Evolutionary conservation across 768 basidiomycete genomes (phyloP).

Genomic region (Nidularia pulvinata): DNA sequence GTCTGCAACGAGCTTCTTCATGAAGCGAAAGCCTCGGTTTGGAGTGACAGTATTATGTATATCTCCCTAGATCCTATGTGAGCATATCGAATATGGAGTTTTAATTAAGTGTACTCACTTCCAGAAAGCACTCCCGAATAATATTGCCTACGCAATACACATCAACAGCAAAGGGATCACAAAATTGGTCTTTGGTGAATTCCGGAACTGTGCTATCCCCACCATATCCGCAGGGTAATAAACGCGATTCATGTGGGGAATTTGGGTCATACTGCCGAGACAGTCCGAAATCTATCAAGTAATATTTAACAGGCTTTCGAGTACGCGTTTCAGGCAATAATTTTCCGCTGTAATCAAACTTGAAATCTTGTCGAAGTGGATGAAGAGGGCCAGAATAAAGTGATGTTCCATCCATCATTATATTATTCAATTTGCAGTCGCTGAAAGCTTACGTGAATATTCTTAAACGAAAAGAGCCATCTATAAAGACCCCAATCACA

Average conservation of each 20-base stretch:
- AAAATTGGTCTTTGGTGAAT: constrained; percentile 12
- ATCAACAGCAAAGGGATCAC: constrained; percentile 26
- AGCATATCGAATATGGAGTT: too few species aligned
- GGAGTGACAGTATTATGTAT: too few species aligned
- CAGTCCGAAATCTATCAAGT: constrained; percentile 22
- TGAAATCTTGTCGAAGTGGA: constrained; percentile 8
- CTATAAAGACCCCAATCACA: too few species aligned
- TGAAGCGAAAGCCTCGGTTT: too few species aligned
- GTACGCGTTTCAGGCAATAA: constrained; percentile 9
- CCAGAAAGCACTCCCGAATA: neutral
- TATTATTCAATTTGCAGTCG: constrained; percentile 10
- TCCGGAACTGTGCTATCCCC: constrained; percentile 20
- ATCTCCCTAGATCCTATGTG: too few species aligned
- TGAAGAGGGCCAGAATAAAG: constrained; percentile 7
- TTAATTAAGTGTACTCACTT: neutral
- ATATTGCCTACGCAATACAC: constrained; percentile 20
- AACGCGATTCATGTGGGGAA: neutral
- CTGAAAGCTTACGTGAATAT: neutral
- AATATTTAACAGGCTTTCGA: constrained; percentile 18
- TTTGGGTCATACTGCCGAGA: constrained; percentile 6
- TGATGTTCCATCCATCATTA: constrained; percentile 14
- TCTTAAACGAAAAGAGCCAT: neutral
- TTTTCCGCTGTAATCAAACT: constrained; percentile 2
- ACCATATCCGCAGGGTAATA: constrained; percentile 6
- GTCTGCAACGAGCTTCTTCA: too few species aligned